Base-by-base conservation (phyloP, 2,329 filamentous ascomycete species). In the Clarireedia hainanense region DNA sequence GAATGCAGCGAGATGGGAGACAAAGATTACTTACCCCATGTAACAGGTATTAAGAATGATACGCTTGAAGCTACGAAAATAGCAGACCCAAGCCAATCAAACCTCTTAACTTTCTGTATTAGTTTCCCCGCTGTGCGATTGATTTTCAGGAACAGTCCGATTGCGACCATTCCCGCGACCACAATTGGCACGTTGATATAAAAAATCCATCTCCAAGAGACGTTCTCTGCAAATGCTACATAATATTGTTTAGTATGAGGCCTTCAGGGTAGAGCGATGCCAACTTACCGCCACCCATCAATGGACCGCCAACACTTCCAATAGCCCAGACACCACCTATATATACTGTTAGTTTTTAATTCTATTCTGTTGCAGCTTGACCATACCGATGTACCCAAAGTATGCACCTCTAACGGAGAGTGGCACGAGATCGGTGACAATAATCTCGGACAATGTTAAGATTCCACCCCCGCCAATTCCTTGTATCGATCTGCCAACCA, bases 41-140 rank as follows among this genome's bases (percentile, higher is more conserved):
- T 83, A 4, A 86, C 65, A 0, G 81, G 80, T 46, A 86, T 80
- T 42, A 86, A 68, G 63, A 86, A 79, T 23, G 76, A 77, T 0
- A 81, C 81, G 12, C 76, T 74, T 14, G 79, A 78, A 12, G 72
- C 77, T 17, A 85, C 73, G 64, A 89, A 88, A 3, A 89, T 64
- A 0, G 78, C 60, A 4, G 79, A 76, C 1, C 86, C 85, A 34
- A 81, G 53, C 76, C 80, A 88, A 65, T 89, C 85, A 24, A 88
- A 76, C 6, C 75, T 73, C 30, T 69, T 70, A 3, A 81, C 68
- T 47, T 67, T 67, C 9, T 39, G 48, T 7, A 57, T 20, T 1
- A 65, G 4, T 5, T 60, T 59, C 14, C 64, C 65, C 15, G 57
- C 56, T 3, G 62, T 59, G 26, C 63, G 57, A 23, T 62, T 57